A percentile compares a stretch with the other conserved stretches of the same genome.
Conservation (phyloP, 768 basidiomycete species). For the Pulveroboletus ravenelii region DNA sequence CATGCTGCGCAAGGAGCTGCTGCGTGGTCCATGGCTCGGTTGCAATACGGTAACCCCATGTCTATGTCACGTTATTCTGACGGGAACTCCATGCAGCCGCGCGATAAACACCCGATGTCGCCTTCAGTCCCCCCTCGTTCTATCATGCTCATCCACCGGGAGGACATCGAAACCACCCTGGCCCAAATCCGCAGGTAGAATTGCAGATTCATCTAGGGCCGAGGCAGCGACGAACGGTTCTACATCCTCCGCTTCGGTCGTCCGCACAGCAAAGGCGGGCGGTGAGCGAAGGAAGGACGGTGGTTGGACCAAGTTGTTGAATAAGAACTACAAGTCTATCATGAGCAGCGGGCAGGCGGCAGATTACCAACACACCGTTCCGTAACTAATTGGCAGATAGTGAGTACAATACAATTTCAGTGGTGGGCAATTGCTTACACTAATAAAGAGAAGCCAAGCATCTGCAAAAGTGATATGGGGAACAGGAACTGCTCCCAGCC, state of each 20-base stretch:
- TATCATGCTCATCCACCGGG: conserved; percentile 41
- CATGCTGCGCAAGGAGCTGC: not conserved
- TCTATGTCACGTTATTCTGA: not conserved
- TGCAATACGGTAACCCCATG: not conserved
- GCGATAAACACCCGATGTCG: not conserved
- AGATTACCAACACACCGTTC: conserved; percentile 54
- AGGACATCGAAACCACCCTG: conserved; percentile 81
- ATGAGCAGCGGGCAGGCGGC: conserved; percentile 7
- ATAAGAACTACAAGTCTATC: conserved; percentile 59
- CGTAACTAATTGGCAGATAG: conserved; percentile 51
- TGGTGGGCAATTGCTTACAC: conserved; percentile 57
- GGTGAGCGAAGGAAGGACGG: conserved; percentile 58
- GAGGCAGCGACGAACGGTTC: conserved; percentile 42
- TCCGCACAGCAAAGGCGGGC: conserved; percentile 26
- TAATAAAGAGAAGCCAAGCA: conserved; percentile 79
- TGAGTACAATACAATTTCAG: conserved; percentile 9
- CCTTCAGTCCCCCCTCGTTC: conserved; percentile 13
- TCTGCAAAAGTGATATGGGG: conserved; percentile 79
- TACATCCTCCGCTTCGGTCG: conserved; percentile 52
- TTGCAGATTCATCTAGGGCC: conserved; percentile 74
- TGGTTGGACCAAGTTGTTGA: conserved; percentile 73
- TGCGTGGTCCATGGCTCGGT: not conserved
- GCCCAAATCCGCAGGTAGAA: conserved; percentile 76
- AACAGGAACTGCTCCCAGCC: conserved; percentile 88
- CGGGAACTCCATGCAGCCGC: not conserved